Percentiles rank a stretch among this genome's conserved stretches.
Evolutionary conservation across 1,284 basidiomycete species (phyloP).

Genomic region (Fomitopsis schrenkii): DNA sequence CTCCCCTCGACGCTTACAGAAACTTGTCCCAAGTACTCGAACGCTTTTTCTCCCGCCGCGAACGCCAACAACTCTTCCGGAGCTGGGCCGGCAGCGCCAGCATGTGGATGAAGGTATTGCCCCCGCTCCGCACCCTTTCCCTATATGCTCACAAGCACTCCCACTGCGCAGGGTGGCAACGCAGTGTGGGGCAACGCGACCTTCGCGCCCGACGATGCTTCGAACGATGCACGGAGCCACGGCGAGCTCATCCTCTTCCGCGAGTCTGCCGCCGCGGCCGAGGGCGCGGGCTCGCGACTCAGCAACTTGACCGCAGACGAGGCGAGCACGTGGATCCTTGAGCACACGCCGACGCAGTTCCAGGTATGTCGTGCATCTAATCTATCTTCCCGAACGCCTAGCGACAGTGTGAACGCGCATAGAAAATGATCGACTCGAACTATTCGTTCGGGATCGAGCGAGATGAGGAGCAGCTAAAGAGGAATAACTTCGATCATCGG

Average conservation of each 20-base stretch:
- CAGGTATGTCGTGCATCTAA: conserved; percentile 45
- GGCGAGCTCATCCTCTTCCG: conserved; percentile 87
- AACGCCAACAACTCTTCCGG: conserved; percentile 89
- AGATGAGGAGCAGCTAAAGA: conserved; percentile 58
- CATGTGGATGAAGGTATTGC: conserved; percentile 82
- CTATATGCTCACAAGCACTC: neutral
- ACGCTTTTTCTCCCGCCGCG: conserved; percentile 86
- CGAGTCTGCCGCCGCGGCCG: conserved; percentile 23
- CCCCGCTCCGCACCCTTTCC: neutral
- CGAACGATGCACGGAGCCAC: conserved; percentile 62
- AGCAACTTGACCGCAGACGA: conserved; percentile 80
- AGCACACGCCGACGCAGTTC: conserved; percentile 82
- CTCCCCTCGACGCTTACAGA: neutral
- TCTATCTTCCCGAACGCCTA: too few species aligned
- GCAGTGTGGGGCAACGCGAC: conserved; percentile 84
- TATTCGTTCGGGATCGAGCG: conserved; percentile 94
- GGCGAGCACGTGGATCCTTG: conserved; percentile 77
- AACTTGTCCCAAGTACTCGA: conserved; percentile 53
- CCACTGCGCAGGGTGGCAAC: conserved; percentile 67
- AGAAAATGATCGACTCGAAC: conserved; percentile 89
- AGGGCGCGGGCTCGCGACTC: conserved; percentile 17
- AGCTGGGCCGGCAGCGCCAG: conserved; percentile 95
- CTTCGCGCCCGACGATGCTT: conserved; percentile 75
- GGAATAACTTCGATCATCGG: conserved; percentile 66
- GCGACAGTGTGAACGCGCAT: conserved; percentile 4